These are phyloP conservation scores for Podospora australis DNA, from an alignment of 495 filamentous ascomycete species.

Conservation along the genomic window DNA sequence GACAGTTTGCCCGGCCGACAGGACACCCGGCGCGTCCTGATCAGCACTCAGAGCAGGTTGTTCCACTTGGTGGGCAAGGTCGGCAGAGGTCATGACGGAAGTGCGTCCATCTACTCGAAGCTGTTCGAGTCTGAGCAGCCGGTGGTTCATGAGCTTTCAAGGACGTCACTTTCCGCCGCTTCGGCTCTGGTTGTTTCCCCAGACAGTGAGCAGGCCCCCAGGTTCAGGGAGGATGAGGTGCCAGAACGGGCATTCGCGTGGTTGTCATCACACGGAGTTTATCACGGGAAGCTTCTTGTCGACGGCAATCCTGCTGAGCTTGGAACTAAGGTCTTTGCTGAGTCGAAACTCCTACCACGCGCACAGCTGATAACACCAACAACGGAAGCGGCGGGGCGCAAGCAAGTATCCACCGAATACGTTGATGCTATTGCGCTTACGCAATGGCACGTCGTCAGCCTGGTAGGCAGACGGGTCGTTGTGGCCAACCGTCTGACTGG, in stretches of 20 bases:
- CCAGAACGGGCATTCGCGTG: conserved; percentile 78
- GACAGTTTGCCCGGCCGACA: conserved; percentile 59
- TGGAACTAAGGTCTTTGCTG: conserved; percentile 58
- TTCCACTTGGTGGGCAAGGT: conserved; percentile 73
- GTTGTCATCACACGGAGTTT: conserved; percentile 82
- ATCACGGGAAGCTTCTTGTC: conserved; percentile 67
- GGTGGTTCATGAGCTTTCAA: conserved; percentile 58
- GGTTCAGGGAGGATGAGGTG: conserved; percentile 27
- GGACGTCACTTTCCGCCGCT: conserved; percentile 47
- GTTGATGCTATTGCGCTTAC: conserved; percentile 79
- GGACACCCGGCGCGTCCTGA: conserved; percentile 67
- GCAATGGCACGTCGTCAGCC: conserved; percentile 85
- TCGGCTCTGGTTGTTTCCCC: conserved; percentile 71
- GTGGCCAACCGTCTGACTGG: conserved; percentile 82
- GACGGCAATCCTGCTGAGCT: conserved; percentile 43
- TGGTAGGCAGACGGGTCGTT: conserved; percentile 74
- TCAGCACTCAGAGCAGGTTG: conserved; percentile 68
- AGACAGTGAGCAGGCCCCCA: conserved; percentile 49
- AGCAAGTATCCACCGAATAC: conserved; percentile 57
- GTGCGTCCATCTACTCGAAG: conserved; percentile 72
- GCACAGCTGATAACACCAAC: conserved; percentile 57
- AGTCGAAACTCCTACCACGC: conserved; percentile 68
- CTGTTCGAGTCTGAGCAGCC: conserved; percentile 85
- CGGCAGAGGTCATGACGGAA: conserved; percentile 71
- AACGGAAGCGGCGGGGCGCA: conserved; percentile 56